phyloP scores from a whole-genome alignment of 1,284 basidiomycete genomes.

The Gomphus sp. region DNA sequence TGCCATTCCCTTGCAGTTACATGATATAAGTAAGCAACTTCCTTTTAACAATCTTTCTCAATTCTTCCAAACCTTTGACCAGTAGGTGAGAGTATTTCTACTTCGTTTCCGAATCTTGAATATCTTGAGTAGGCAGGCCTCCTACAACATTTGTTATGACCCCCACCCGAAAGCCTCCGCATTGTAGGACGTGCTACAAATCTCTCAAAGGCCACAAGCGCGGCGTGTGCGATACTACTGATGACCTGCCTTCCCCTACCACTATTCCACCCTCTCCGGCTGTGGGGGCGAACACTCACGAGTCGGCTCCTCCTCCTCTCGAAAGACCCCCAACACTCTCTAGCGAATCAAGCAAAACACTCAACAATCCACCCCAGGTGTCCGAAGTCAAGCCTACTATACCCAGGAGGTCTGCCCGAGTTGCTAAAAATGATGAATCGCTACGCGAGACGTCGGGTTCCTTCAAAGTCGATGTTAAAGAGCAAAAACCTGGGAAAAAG shows the following conservation, averaged over 20 bases:
- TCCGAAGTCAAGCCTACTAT: neutral
- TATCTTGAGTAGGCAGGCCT: neutral
- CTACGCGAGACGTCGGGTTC: neutral
- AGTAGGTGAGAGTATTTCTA: neutral
- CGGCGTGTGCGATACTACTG: neutral
- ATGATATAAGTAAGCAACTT: neutral
- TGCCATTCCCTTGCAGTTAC: neutral
- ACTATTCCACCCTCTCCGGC: neutral
- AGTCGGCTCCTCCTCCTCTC: neutral
- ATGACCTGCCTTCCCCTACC: neutral
- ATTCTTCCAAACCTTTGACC: neutral
- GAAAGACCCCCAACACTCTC: neutral
- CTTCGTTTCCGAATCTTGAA: neutral
- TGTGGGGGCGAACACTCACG: neutral
- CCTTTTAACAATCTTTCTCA: neutral
- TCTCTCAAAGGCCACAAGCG: slow-evolving; percentile 3
- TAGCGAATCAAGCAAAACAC: neutral
- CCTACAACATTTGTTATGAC: neutral
- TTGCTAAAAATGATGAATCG: neutral
- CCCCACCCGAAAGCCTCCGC: neutral
- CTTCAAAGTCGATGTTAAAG: neutral
- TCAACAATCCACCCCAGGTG: neutral
- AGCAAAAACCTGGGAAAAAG: neutral
- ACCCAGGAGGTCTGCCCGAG: neutral
- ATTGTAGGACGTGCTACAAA: slow-evolving; percentile 2